Percentiles rank a stretch among this genome's conserved stretches.
phyloP scores from a whole-genome alignment of 768 basidiomycete genomes.

The Rhodocollybia butyracea region DNA sequence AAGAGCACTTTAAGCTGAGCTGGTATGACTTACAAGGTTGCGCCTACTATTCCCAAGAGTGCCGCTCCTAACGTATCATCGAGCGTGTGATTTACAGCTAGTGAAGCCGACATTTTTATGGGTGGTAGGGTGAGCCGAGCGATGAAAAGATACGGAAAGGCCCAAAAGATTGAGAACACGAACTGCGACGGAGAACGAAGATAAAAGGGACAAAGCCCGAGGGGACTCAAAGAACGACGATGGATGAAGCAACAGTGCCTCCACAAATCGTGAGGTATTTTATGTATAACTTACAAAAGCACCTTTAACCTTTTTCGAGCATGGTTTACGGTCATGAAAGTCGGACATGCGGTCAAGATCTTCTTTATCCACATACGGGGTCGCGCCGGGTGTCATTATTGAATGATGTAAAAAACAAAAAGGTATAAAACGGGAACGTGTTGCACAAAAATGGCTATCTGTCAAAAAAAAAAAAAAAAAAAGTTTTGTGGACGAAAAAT shows the following conservation, averaged over 20 bases:
- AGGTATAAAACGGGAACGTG: background rate
- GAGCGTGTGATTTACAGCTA: conserved; percentile 8
- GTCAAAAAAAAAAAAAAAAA: background rate
- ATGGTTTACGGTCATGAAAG: background rate
- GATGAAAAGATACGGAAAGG: background rate
- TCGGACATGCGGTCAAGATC: background rate
- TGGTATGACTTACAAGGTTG: conserved; percentile 23
- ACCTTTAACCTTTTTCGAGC: background rate
- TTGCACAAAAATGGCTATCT: background rate
- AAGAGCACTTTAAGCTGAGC: background rate
- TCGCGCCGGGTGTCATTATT: background rate
- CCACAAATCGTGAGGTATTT: background rate
- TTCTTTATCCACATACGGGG: background rate
- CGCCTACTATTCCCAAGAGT: conserved; percentile 23
- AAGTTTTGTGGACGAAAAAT: background rate
- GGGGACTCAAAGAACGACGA: background rate
- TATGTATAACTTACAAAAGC: background rate
- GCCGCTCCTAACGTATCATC: conserved; percentile 27
- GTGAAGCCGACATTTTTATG: background rate
- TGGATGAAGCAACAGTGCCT: background rate
- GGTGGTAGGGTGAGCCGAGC: background rate
- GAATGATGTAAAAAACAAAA: background rate
- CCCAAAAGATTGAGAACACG: background rate
- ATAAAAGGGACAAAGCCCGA: background rate
- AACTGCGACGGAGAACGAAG: background rate